Base-by-base conservation (phyloP, 2,329 filamentous ascomycete species). In the Ascomycota sp. region DNA sequence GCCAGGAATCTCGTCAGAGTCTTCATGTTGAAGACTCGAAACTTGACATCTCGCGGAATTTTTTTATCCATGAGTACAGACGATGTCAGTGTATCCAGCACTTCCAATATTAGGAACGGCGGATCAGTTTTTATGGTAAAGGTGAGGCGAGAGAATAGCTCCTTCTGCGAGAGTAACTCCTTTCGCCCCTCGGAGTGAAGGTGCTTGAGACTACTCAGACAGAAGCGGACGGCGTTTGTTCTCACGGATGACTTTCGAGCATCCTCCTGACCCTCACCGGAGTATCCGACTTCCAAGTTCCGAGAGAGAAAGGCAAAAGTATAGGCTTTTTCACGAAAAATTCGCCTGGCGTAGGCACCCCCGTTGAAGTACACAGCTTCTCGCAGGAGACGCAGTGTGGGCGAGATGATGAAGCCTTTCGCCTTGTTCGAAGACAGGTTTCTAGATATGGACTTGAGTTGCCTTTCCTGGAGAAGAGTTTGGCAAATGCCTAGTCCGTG, bases 311-410 rank as follows among this genome's bases (percentile, higher is more conserved):
- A 74, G 42, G 82, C 76, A 33, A 92, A 75, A 0, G 81, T 89
- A 34, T 71, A 74, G 41, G 81, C 73, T 40, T 82, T 69, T 21
- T 74, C 73, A 30, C 76, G 65, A 47, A 92, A 91, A 22, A 94
- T 63, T 27, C 74, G 64, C 39, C 70, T 74, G 20, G 85, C 81
- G 32, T 83, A 63, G 25, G 71, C 68, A 10, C 89, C 91, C 11
- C 83, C 83, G 50, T 95, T 85, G 38, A 93, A 77, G 32, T 64
- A 72, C 11, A 81, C 69, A n/a, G 85, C 65, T 52, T 98, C 86
- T 30, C 75, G 79, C 35, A 98, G 63, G 30, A 98, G 57, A 33
- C 86, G 73, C 34, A 98, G 56, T 17, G 79, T 85, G 1, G 89
- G 86, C 3, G 82, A 89, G 35, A 94, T 85, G 34, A 95, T 59